Conservation (phyloP, 2,329 filamentous ascomycete genomes). For the Fusarium proliferatum region DNA sequence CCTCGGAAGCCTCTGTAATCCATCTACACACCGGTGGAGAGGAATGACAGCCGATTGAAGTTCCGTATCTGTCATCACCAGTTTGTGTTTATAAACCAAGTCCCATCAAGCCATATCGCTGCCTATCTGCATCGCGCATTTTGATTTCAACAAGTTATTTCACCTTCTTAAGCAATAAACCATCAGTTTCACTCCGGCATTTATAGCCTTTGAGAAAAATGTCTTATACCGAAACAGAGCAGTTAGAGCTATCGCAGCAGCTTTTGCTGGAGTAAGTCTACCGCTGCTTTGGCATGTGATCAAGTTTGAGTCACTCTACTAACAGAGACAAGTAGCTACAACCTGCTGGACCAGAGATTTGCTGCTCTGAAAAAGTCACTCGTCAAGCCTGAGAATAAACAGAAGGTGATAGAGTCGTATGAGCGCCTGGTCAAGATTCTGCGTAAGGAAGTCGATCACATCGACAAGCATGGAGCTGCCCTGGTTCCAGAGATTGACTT, state of each 20-base stretch:
- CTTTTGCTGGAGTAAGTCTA: background rate
- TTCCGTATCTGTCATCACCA: rapidly evolving
- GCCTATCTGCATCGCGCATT: background rate
- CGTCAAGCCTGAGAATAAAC: background rate
- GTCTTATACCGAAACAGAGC: background rate
- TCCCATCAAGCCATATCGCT: background rate
- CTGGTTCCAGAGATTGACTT: background rate
- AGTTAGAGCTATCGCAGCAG: background rate
- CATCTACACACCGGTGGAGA: rapidly evolving
- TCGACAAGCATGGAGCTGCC: background rate
- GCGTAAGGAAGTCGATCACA: background rate
- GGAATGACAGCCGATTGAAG: background rate
- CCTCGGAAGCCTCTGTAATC: rapidly evolving
- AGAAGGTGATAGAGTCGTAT: background rate
- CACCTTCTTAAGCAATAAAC: rapidly evolving
- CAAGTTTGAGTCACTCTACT: rapidly evolving
- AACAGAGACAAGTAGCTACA: background rate
- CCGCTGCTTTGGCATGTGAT: rapidly evolving
- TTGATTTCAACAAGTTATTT: no score
- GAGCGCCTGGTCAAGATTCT: background rate
- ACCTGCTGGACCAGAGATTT: background rate
- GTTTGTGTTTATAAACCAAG: background rate
- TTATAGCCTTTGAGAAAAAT: rapidly evolving
- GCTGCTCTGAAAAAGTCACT: background rate
- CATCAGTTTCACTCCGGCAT: rapidly evolving